Base-by-base conservation (phyloP, 257 asterid species). In the Solanum arcanum region DNA sequence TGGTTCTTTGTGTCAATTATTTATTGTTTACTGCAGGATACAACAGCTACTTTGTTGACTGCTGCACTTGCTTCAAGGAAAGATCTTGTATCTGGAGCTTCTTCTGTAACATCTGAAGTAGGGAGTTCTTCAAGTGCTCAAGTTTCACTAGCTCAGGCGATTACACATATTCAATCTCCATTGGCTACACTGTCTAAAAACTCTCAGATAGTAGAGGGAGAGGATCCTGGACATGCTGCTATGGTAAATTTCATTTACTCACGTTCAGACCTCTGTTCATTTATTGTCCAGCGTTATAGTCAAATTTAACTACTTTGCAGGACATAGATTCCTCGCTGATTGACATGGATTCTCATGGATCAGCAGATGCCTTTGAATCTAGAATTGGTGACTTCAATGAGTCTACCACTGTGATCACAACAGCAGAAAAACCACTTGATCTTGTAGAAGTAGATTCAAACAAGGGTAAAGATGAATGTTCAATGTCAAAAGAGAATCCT, bases 41-140 rank as follows among this genome's bases (percentile, higher is more conserved):
- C 98, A 84, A 90, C 99, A 89, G 95, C 97, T 33, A 92, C 98
- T 83, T 92, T 92, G 90, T 90, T 96, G 93, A 86, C 93, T 87
- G 94, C 95, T 87, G 95, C 98, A 83, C 94, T 95, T 90, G 95
- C 96, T 89, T 92, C 98, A 60, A 91, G 91, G 76, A 90, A 90
- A 15, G 92, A 92, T 87, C 46, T 86, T 83, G 78, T 90, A 82
- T 44, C 95, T 84, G 94, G 88, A 83, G 88, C 90, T 89, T 92
- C 94, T 82, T 46, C 76, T 85, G 87, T 92, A 76, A 83, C 91
- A 64, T 85, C 92, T 68, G 95, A 90, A 86, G 94, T 91, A 89
- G 95, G 87, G 70, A 91, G 92, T 84, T 90, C 91, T 83, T 91
- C 90, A 59, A 88, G 87, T 70, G 83, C 90, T 82, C 66, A 86